Percentiles rank a stretch among this genome's conserved stretches.
Evolutionary conservation across 1,139 yeast genomes (phyloP).

Genomic region (Yamadazyma atlantica): DNA sequence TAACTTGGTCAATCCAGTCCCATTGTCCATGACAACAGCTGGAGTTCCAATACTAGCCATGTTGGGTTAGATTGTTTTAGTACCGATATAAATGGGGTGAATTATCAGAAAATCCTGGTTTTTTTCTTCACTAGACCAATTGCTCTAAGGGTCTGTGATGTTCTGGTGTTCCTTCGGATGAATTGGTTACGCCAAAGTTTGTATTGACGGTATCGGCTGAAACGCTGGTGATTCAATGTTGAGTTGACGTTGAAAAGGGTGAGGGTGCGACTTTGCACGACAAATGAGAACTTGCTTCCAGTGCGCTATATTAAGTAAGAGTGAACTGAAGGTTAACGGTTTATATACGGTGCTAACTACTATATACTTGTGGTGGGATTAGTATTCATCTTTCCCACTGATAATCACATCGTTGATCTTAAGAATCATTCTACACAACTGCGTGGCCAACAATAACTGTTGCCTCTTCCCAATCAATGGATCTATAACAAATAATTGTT

Average conservation of each 20-base stretch:
- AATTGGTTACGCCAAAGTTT: too few relatives aligned
- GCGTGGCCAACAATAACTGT: constrained; percentile 92
- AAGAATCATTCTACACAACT: constrained; percentile 93
- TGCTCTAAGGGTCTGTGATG: too few relatives aligned
- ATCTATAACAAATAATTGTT: constrained; percentile 90
- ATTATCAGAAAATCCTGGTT: too few relatives aligned
- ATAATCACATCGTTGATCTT: constrained; percentile 95
- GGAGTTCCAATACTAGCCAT: constrained; percentile 76
- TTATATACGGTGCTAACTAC: constrained; percentile 10
- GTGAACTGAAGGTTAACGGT: too few relatives aligned
- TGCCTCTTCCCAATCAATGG: constrained; percentile 97
- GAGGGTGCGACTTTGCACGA: constrained; percentile 4
- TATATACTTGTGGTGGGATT: constrained; percentile 7
- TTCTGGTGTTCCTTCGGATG: too few relatives aligned
- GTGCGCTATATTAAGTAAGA: too few relatives aligned
- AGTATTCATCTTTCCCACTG: constrained; percentile 81
- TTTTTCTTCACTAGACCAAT: too few relatives aligned
- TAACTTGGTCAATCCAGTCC: constrained; percentile 95
- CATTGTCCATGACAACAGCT: constrained; percentile 97
- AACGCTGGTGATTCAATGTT: too few relatives aligned
- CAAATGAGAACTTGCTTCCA: too few relatives aligned
- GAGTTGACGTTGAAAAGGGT: constrained; percentile 10
- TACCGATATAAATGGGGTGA: too few relatives aligned
- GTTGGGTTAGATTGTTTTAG: too few relatives aligned
- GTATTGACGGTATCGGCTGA: too few relatives aligned